Evolutionary conservation across 257 asterid species (phyloP), one percentile per base, ranked within the genome.

Genomic region (Echites panduratus): DNA sequence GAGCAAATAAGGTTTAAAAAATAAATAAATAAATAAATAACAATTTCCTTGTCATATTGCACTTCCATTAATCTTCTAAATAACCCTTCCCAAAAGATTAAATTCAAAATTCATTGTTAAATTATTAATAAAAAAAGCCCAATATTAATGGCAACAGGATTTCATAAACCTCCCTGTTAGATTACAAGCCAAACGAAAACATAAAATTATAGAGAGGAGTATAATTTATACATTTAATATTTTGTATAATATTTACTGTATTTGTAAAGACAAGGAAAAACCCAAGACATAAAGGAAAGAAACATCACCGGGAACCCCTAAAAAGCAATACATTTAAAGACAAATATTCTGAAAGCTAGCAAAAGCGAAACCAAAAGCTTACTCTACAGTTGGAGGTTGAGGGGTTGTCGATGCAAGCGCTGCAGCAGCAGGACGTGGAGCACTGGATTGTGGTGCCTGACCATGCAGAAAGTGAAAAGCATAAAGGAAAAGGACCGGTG

Each of bases 381-480:
- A 82, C 85, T 17, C 76, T 24, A 27, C 38, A 70, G 81, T 72
- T 40, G 78, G 66, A 59, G 80, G 72, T 50, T 72, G 48, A 22
- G 80, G 58, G 13, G 72, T n/a, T 24, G 76, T 2, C 2, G 72
- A 29, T 5, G 73, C 67, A 0, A 75, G 75, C 4, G 90, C 52
- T 73, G 79, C 32, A 70, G 79, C 82, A 78, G 82, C 68, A 56
- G 85, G 88, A 26, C 82, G 66, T 19, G 82, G 24, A 0, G 80
- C 47, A 79, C 86, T 90, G 64, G 90, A 56, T 75, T 83, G 89
- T 47, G 89, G 82, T 70, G 81, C 91, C 97, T 84, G 69, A 68
- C 22, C 26, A 47, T 22, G 44, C 65, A 68, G 24, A 40, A 24
- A 16, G 5, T 29, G 40, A 32, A 32, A 32, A 32, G 2, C 38